These are phyloP conservation scores for Diplodia corticola DNA, from an alignment of 2,329 filamentous ascomycete species.

Conservation along the genomic window DNA sequence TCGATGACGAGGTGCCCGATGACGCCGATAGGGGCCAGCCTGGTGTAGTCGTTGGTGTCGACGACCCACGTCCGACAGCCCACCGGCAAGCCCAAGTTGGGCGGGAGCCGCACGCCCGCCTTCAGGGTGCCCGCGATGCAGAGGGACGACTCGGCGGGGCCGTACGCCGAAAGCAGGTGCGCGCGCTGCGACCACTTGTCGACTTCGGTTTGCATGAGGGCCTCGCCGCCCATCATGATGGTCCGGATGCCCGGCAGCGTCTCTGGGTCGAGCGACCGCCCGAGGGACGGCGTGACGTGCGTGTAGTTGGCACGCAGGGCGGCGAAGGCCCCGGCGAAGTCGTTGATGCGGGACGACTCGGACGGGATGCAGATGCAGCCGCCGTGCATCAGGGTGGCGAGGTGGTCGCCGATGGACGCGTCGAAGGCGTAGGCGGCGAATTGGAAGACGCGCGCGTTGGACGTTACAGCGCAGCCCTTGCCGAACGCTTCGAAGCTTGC, in stretches of 20 bases:
- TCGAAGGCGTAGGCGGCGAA: slow-evolving; percentile 30
- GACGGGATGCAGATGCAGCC: slow-evolving; percentile 40
- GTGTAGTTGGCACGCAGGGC: slow-evolving; percentile 29
- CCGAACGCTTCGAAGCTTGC: slow-evolving; percentile 35
- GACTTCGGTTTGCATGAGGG: slow-evolving; percentile 34
- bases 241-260: slow-evolving; percentile 57
- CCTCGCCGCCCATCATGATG: slow-evolving; percentile 36
- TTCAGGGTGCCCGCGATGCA: background rate
- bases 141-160: slow-evolving; percentile 21
- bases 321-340: slow-evolving; percentile 38
- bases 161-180: slow-evolving; percentile 42
- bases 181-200: slow-evolving; percentile 39
- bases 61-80: slow-evolving; percentile 34
- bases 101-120: background rate
- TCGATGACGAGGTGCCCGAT: slow-evolving; percentile 85
- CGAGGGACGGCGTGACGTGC: slow-evolving; percentile 66
- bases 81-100: slow-evolving; percentile 26
- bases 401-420: slow-evolving; percentile 37
- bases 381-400: slow-evolving; percentile 35
- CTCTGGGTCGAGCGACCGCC: slow-evolving; percentile 67
- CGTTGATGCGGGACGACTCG: slow-evolving; percentile 36
- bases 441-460: slow-evolving; percentile 38
- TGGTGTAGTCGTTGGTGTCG: slow-evolving; percentile 31
- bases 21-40: slow-evolving; percentile 54
- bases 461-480: background rate